phyloP scores from a whole-genome alignment of 495 filamentous ascomycete genomes.

The Copromyces sp. region DNA sequence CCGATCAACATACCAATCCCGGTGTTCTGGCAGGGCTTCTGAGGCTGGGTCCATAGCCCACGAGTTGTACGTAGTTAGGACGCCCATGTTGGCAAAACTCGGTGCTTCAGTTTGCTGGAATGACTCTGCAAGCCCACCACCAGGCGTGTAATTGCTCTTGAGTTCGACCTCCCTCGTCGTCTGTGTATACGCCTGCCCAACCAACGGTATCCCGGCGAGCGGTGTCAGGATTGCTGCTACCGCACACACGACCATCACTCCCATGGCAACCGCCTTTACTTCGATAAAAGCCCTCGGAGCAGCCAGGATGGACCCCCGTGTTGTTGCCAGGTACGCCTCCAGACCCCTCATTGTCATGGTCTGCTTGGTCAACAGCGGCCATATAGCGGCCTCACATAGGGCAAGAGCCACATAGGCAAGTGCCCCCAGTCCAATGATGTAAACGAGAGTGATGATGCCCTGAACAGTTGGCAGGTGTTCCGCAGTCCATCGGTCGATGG shows the following conservation, averaged over 20 bases:
- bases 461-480: constrained; percentile 20
- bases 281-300: constrained; percentile 10
- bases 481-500: constrained; percentile 14
- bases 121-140: constrained; percentile 15
- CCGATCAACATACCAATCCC: constrained; percentile 23
- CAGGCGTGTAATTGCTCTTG: constrained; percentile 13
- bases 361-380: constrained; percentile 18
- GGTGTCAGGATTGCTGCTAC: constrained; percentile 13
- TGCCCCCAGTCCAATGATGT: constrained; percentile 15
- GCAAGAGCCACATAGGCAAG: constrained; percentile 12
- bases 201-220: constrained; percentile 11
- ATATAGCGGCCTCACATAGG: constrained; percentile 16
- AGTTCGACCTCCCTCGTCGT: constrained; percentile 2
- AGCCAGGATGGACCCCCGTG: constrained; percentile 13
- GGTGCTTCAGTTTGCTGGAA: constrained; percentile 20
- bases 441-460: constrained; percentile 20
- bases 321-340: constrained; percentile 16
- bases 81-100: constrained; percentile 14
- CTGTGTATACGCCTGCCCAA: constrained; percentile 20
- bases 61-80: constrained; percentile 14
- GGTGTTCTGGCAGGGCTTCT: constrained; percentile 17
- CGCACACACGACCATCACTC: constrained; percentile 6
- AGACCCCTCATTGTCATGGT: constrained; percentile 16
- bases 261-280: constrained; percentile 9
- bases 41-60: constrained; percentile 17